phyloP scores from a whole-genome alignment of 768 basidiomycete genomes.

The Auriscalpium orientale region DNA sequence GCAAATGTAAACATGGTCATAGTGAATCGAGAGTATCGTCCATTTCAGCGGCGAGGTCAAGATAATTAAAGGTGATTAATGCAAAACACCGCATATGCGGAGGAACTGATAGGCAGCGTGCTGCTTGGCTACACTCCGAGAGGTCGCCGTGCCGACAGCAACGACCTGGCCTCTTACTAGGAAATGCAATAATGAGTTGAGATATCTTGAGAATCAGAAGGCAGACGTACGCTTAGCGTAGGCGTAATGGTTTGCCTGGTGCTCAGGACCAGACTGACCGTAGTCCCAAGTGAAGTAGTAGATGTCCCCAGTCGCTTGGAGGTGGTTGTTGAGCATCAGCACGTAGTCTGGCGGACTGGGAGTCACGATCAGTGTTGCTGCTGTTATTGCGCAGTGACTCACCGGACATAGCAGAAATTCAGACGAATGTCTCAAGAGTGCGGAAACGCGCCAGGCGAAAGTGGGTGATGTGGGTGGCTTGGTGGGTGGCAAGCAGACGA shows the following conservation, averaged over 20 bases:
- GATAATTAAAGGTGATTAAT: too few relatives aligned
- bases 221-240: constrained; percentile 9
- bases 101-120: background rate
- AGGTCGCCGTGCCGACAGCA: background rate
- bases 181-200: too few relatives aligned
- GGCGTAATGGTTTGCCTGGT: constrained; percentile 11
- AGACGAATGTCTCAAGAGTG: background rate
- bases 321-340: constrained; percentile 14
- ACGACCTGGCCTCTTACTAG: too few relatives aligned
- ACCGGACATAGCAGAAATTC: background rate
- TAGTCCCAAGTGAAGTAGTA: constrained; percentile 12
- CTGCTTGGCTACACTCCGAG: background rate
- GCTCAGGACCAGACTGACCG: constrained; percentile 10
- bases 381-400: background rate
- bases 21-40: too few relatives aligned
- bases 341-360: constrained; percentile 3
- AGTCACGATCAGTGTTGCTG: background rate
- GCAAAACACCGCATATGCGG: too few relatives aligned
- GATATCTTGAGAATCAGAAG: background rate
- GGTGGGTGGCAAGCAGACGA: background rate
- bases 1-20: too few relatives aligned
- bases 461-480: background rate
- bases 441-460: background rate
- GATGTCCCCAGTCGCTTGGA: constrained; percentile 10
- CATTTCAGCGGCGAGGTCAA: too few relatives aligned